Conservation (phyloP, 2,329 filamentous ascomycete genomes). For the Clonostachys sp. region DNA sequence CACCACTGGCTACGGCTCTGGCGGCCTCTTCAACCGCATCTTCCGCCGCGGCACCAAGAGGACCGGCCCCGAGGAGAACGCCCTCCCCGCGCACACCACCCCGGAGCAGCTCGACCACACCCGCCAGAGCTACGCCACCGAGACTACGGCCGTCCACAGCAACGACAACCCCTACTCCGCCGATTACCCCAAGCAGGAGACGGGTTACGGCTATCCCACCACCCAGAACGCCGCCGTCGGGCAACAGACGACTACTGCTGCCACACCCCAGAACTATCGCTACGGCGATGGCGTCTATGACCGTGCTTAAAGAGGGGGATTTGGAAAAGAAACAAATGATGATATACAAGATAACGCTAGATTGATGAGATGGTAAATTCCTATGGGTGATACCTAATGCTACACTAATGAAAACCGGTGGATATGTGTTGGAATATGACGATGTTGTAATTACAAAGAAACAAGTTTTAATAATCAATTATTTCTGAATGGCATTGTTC, state of each 20-base stretch:
- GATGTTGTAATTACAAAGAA: no score
- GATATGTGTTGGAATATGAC: no score
- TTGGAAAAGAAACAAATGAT: no score
- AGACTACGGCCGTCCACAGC: constrained; percentile 17
- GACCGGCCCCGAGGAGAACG: constrained; percentile 16
- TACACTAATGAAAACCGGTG: no score
- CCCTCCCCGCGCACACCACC: constrained; percentile 31
- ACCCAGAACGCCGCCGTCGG: not conserved
- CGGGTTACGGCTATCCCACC: constrained; percentile 4
- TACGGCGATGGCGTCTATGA: constrained; percentile 32
- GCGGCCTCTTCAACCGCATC: constrained; percentile 16
- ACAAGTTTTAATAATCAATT: no score
- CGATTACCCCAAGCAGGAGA: constrained; percentile 2
- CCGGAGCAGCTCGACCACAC: constrained; percentile 29
- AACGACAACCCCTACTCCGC: constrained; percentile 9
- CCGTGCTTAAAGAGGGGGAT: constrained; percentile 7
- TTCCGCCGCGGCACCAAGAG: constrained; percentile 17
- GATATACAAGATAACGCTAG: no score
- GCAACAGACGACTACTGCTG: not conserved
- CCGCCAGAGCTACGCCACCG: constrained; percentile 36
- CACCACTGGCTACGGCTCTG: constrained; percentile 45
- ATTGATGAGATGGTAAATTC: no score
- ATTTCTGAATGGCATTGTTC: no score
- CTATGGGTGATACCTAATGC: no score
- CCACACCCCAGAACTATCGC: constrained; percentile 16